Base-by-base conservation (phyloP, 495 filamentous ascomycete genomes). In the Wilcoxina mikolae region DNA sequence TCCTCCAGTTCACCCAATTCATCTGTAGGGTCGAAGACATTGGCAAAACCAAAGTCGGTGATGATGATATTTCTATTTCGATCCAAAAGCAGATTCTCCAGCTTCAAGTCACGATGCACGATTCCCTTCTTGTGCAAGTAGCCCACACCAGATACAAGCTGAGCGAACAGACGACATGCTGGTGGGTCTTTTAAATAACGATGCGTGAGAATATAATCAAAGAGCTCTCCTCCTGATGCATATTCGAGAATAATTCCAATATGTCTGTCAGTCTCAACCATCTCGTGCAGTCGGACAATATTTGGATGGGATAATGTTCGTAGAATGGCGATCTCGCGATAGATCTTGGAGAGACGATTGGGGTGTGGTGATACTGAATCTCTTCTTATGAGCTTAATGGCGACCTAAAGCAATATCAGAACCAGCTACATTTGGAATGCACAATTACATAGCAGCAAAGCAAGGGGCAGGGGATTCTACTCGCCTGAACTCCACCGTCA, bases 41-140 rank as follows among this genome's bases (percentile, higher is more conserved):
- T 99, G 45, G 91, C 91, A 69, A 99, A 99, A 3, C 91, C 91
- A 68, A 99, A 99, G 70, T 99, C 91, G 0, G 91, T 96, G 68
- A 99, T 96, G 71, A 99, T 96, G 66, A 99, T 95, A 69, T 99
- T 99, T 42, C 85, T 80, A 61, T 99, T 95, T 18, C 91, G 79
- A 70, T 99, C 91, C 46, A 99, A 79, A 18, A 99, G 74, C 63
- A 99, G 68, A 67, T 99, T 99, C 70, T 99, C 91, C 56, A 99
- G 74, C 69, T 99, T 99, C 51, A 99, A 73, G 71, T 99, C 91
- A 62, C 91, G 83, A 64, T 99, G 91, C 22, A 99, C 90, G 65
- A 99, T 99, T 39, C 91, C 91, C 68, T 96, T 99, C 69, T 95
- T 96, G 70, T 99, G 91, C 55, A 99, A 74, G 70, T 99, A 99